Conservation (phyloP, 2,329 filamentous ascomycete genomes). For the Diaporthe australafricana region DNA sequence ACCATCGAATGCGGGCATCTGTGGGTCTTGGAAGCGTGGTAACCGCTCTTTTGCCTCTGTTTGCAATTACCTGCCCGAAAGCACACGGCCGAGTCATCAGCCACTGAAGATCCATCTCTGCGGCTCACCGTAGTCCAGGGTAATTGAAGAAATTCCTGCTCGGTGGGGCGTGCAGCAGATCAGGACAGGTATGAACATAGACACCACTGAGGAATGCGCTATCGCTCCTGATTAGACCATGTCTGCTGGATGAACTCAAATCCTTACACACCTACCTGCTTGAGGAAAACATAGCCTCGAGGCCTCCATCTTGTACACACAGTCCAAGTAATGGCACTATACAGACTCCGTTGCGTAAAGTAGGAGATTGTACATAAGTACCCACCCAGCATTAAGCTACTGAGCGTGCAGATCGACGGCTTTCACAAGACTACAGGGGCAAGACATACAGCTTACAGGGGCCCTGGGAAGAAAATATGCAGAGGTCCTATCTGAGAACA, state of each 20-base stretch:
- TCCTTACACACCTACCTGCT: no score
- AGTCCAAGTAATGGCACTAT: neutral
- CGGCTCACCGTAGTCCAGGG: constrained; percentile 22
- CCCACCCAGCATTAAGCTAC: neutral
- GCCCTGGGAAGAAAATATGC: neutral
- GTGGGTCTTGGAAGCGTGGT: neutral
- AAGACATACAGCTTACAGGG: neutral
- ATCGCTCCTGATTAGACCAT: neutral
- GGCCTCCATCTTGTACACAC: no score
- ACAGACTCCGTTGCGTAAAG: no score
- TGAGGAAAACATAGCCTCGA: no score
- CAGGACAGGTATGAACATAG: constrained; percentile 12
- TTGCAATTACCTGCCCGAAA: neutral
- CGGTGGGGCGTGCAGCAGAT: constrained; percentile 1
- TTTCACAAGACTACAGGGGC: neutral
- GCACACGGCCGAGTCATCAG: constrained; percentile 18
- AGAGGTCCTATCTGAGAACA: neutral
- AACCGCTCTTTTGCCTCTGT: neutral
- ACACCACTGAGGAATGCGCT: no score
- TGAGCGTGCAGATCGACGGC: neutral
- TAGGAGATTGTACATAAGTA: neutral
- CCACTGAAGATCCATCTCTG: neutral
- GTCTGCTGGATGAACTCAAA: neutral
- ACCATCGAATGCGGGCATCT: neutral
- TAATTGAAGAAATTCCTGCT: neutral